phyloP scores from a whole-genome alignment of 2,329 filamentous ascomycete genomes.

The Aphanoascus verrucosus region DNA sequence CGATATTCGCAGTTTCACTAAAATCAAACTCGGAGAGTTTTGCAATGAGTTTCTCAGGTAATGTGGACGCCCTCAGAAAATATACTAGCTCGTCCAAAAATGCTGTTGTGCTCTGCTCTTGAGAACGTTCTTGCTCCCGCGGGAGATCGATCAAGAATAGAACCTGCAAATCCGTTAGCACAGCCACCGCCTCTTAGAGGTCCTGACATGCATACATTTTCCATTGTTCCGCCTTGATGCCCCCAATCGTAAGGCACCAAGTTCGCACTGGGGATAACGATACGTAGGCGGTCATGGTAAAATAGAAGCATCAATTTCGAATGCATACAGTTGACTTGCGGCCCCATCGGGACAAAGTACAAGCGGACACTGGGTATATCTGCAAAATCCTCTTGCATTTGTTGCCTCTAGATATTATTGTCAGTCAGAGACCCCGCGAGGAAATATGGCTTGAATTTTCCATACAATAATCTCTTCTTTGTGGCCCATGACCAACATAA shows the following conservation, averaged over 20 bases:
- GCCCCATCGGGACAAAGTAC: conserved; percentile 74
- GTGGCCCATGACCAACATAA: conserved; percentile 55
- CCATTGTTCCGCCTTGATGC: conserved; percentile 68
- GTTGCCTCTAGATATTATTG: conserved; percentile 24
- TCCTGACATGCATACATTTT: conserved; percentile 51
- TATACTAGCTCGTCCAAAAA: conserved; percentile 62
- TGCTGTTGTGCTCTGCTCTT: conserved; percentile 27
- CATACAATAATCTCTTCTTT: conserved; percentile 39
- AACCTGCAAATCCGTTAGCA: conserved; percentile 40
- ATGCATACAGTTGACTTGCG: conserved; percentile 67
- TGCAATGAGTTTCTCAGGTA: conserved; percentile 53
- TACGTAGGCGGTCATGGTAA: conserved; percentile 58
- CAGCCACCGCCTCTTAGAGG: neutral
- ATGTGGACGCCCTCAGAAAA: conserved; percentile 57
- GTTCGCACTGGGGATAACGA: conserved; percentile 83
- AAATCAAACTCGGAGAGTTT: conserved; percentile 77
- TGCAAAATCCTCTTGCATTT: conserved; percentile 32
- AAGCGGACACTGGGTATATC: conserved; percentile 47
- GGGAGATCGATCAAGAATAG: conserved; percentile 92
- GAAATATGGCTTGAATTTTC: neutral
- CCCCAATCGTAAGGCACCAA: conserved; percentile 83
- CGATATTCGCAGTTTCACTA: conserved; percentile 55
- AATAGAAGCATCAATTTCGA: conserved; percentile 90
- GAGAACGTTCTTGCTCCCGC: conserved; percentile 22
- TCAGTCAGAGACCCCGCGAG: neutral